Evolutionary conservation across 2,329 filamentous ascomycete genomes (phyloP), one percentile per base, ranked within the genome.

Genomic region (Lasiodiplodia citricola): DNA sequence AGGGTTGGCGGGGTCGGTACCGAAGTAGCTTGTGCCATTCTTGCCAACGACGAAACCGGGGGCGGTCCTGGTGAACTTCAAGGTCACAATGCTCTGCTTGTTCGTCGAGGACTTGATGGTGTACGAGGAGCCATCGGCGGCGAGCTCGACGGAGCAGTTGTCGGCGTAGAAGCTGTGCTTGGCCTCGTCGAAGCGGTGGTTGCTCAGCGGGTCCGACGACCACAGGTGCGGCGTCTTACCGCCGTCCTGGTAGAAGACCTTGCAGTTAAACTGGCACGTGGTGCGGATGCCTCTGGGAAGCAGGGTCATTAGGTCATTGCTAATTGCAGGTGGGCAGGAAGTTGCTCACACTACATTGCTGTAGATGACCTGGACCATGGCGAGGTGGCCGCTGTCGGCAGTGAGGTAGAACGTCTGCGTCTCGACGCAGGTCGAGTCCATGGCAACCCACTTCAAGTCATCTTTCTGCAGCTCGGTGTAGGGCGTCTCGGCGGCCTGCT

Each of bases 371-470:
- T 99, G 96, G 70, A 88, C 89, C 81, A 97, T 88, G 66, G 87
- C 92, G 72, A 94, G 81, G 71, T 90, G 86, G 63, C 96, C 96
- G 70, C 85, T 88, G 71, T 97, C 92, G 68, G 91, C 86, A 81
- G 90, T 90, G 76, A 97, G 83, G 84, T 99, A 99, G 84, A 97
- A 99, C 71, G 88, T 94, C 84, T 97, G 92, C 37, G 93, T 97
- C 86, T 99, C 96, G 74, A 98, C 96, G 76, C 88, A 92, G 72
- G 96, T 98, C 76, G 90, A 91, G 73, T 93, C 91, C 84, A 94
- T 87, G 31, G 87, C 88, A 75, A 85, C 83, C 96, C 96, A 99
- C 84, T 90, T 92, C 77, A 97, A 81, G 79, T 96, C 90, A 56
- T 94, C 86, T 75, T 90, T 91, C 72, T 85, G 88, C 74, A 94